phyloP scores from a whole-genome alignment of 331 rosid genomes.

The Pyrus hybrid region DNA sequence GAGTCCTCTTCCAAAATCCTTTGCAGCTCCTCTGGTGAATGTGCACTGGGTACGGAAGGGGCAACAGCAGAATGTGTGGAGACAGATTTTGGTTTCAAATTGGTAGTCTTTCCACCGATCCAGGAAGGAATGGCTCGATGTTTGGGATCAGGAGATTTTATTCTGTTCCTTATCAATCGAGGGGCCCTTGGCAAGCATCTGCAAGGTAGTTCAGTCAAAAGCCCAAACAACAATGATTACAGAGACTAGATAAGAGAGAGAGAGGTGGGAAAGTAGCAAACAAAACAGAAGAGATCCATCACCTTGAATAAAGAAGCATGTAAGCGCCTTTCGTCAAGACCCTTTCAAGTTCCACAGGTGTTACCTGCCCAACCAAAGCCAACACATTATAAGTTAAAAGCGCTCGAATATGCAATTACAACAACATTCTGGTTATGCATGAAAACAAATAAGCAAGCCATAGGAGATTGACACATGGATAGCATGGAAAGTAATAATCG shows the following conservation, averaged over 20 bases:
- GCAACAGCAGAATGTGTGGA: conserved; percentile 21
- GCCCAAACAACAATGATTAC: background rate
- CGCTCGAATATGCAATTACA: background rate
- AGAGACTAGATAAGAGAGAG: background rate
- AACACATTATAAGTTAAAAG: conserved; percentile 4
- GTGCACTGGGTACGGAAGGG: conserved; percentile 14
- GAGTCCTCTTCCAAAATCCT: conserved; percentile 69
- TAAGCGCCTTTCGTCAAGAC: conserved; percentile 83
- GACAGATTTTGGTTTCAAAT: conserved; percentile 25
- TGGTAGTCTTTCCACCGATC: conserved; percentile 30
- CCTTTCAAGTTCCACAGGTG: conserved; percentile 59
- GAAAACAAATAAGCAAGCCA: background rate
- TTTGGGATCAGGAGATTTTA: conserved; percentile 40
- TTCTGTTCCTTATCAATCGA: conserved; percentile 48
- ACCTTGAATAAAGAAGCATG: conserved; percentile 96
- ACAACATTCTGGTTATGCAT: background rate
- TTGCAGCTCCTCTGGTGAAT: conserved; percentile 30
- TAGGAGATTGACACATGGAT: background rate
- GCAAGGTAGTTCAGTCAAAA: conserved; percentile 17
- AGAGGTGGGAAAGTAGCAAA: background rate
- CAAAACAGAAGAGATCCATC: conserved; percentile 3
- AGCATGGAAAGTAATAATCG: background rate
- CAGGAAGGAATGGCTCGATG: conserved; percentile 28
- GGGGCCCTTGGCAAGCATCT: conserved; percentile 97
- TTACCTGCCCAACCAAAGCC: conserved; percentile 47